These are phyloP conservation scores for Chernovozyma aurita DNA, from an alignment of 1,139 yeast species.

Conservation along the genomic window DNA sequence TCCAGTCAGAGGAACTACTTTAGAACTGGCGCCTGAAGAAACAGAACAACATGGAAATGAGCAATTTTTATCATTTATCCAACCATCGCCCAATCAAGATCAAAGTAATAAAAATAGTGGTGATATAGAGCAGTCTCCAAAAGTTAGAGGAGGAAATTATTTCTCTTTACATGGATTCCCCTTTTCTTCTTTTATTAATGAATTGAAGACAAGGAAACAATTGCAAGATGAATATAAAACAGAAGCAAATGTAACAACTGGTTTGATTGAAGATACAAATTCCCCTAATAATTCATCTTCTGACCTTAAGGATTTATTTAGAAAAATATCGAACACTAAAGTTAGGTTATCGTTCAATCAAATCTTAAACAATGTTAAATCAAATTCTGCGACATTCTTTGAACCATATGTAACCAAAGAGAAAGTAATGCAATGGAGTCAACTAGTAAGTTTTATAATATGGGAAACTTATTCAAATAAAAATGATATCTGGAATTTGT, in stretches of 20 bases:
- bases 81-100: no score
- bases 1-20: background rate
- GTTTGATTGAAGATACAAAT: background rate
- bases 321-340: background rate
- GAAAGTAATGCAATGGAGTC: background rate
- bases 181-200: constrained; percentile 1
- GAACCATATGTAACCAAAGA: background rate
- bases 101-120: no score
- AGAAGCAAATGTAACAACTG: background rate
- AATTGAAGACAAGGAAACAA: background rate
- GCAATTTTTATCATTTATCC: no score
- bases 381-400: background rate
- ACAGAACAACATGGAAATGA: no score
- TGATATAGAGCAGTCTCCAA: no score
- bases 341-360: background rate
- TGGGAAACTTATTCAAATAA: constrained; percentile 1
- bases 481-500: background rate
- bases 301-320: background rate
- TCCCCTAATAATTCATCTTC: background rate
- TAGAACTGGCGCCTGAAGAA: no score
- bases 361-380: background rate
- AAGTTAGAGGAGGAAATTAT: background rate
- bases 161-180: constrained; percentile 2
- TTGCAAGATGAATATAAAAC: background rate
- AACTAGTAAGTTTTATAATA: background rate